Base-by-base conservation (phyloP, 1,284 basidiomycete genomes). In the Neonothopanus nambi region DNA sequence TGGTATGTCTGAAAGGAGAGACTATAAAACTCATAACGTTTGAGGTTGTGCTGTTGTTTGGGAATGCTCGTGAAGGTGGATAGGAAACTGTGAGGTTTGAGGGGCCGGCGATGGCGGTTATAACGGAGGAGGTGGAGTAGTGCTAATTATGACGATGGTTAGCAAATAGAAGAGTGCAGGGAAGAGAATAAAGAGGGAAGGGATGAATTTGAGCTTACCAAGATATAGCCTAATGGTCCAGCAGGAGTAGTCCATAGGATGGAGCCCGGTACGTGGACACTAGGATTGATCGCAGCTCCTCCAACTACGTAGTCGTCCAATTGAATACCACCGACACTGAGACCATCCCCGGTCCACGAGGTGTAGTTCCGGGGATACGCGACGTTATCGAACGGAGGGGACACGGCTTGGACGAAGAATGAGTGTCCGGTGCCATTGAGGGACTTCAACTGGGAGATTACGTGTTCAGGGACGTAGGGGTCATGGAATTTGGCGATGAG, bases 401-500 rank as follows among this genome's bases (percentile, higher is more conserved):
- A 69, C 2, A 65, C 59, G 0, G 65, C 66, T 43, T 65, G 63
- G 9, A 63, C 61, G 15, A 52, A 58, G 35, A 60, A 61, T 1
- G 57, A 23, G 38, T 64, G 63, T 3, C 59, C 55, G 26, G 36
- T 48, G 17, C 33, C 47, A 8, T 56, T 41, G 7, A 59, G 51
- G 3, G 33, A 18, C 57, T 55, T 46, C 43, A 56, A 41, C 26
- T 41, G 21, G 36, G 49, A 33, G 11, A 52, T 30, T 17, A 53
- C 51, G 13, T 35, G 33, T 13, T n/a, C 8, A n/a, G 51, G 44
- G 20, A 53, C 51, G 37, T 39, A 47, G 18, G 51, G 44, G 40
- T 68, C 66, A 36, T 68, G 58, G 52, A 67, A 68, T 43, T 64
- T 64, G 24, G 67, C 59, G 5, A 63, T 53, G 17, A 69, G 47